These are phyloP conservation scores for Phytophthora ohioensis DNA, from an alignment of 352 stramenopile genomes.

Conservation along the genomic window DNA sequence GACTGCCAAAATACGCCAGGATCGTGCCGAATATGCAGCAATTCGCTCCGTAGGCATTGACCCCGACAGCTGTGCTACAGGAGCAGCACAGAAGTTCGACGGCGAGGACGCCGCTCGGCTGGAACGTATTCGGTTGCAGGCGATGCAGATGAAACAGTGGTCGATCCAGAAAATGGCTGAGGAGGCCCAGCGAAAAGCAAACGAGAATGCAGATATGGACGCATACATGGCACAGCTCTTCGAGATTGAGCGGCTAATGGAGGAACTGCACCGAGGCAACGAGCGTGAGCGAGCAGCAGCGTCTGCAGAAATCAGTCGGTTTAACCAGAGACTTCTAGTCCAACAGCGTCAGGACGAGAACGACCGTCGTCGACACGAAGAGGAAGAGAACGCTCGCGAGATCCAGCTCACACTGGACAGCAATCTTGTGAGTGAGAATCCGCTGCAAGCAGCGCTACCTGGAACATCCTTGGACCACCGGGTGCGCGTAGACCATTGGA, in stretches of 20 bases:
- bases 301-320: slow-evolving; percentile 57
- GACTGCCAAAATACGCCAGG: slow-evolving; percentile 35
- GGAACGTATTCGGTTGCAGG: slow-evolving; percentile 70
- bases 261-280: slow-evolving; percentile 63
- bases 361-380: slow-evolving; percentile 47
- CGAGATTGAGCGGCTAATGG: slow-evolving; percentile 64
- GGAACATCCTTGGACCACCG: slow-evolving; percentile 53
- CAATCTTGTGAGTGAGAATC: slow-evolving; percentile 79
- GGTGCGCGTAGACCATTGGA: slow-evolving; percentile 85
- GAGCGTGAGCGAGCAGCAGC: slow-evolving; percentile 60
- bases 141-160: slow-evolving; percentile 78
- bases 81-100: slow-evolving; percentile 75
- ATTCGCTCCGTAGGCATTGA: slow-evolving; percentile 56
- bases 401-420: slow-evolving; percentile 69
- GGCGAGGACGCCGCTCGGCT: slow-evolving; percentile 67
- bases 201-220: slow-evolving; percentile 49
- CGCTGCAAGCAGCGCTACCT: slow-evolving; percentile 56
- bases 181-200: slow-evolving; percentile 46
- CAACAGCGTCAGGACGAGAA: slow-evolving; percentile 54
- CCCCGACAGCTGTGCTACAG: slow-evolving; percentile 56
- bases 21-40: slow-evolving; percentile 38
- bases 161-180: slow-evolving; percentile 64
- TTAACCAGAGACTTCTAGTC: slow-evolving; percentile 60
- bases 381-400: slow-evolving; percentile 62
- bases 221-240: slow-evolving; percentile 60